Percentiles rank a stretch among this genome's conserved stretches.
These are phyloP conservation scores for Ophiostoma perfectum DNA, from an alignment of 2,329 filamentous ascomycete species.

Conservation along the genomic window DNA sequence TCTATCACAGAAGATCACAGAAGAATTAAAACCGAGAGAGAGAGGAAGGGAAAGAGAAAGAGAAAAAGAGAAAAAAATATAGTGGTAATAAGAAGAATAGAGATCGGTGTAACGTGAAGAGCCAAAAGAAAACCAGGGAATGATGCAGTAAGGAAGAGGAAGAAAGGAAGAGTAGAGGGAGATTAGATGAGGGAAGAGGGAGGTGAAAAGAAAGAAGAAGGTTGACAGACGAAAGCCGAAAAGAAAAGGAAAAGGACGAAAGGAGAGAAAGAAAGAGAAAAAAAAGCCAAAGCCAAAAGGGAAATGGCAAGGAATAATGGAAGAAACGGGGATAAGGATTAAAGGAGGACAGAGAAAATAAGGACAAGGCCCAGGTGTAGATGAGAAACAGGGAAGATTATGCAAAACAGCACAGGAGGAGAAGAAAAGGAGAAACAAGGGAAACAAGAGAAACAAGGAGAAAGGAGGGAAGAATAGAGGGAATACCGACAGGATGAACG, in stretches of 20 bases:
- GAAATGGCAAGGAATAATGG: background rate
- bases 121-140: too few relatives aligned
- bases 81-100: too few relatives aligned
- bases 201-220: background rate
- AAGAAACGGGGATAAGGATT: background rate
- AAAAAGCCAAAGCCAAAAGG: background rate
- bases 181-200: background rate
- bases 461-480: background rate
- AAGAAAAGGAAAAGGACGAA: background rate
- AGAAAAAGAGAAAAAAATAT: too few relatives aligned
- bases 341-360: background rate
- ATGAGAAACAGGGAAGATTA: constrained; percentile 7
- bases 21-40: background rate
- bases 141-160: background rate
- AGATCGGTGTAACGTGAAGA: too few relatives aligned
- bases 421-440: background rate
- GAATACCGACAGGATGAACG: background rate
- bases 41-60: background rate
- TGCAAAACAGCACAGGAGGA: background rate
- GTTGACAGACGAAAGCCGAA: background rate
- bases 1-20: background rate
- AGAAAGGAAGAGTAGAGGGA: background rate
- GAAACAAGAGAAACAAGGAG: background rate
- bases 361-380: background rate
- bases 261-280: background rate